phyloP scores from a whole-genome alignment of 768 basidiomycete species.

The Crepidotus variabilis region DNA sequence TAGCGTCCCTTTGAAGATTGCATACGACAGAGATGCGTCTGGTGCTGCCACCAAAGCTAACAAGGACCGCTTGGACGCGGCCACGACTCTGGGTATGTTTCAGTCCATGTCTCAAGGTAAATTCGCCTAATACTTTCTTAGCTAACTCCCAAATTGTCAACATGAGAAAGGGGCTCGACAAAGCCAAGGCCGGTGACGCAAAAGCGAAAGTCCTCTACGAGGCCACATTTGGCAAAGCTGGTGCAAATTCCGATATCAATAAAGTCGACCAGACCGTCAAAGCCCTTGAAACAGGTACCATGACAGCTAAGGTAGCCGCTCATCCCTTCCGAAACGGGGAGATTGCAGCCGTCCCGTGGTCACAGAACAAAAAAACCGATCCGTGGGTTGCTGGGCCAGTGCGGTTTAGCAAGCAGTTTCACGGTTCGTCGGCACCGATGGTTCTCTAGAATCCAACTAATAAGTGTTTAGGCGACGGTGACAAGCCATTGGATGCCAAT shows the following conservation, averaged over 20 bases:
- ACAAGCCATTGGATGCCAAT: neutral
- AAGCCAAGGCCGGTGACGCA: neutral
- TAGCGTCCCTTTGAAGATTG: neutral
- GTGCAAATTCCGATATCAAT: neutral
- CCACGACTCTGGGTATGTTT: neutral
- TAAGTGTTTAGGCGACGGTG: neutral
- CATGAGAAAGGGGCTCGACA: neutral
- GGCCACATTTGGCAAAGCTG: neutral
- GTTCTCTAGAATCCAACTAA: neutral
- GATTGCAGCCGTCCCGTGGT: neutral
- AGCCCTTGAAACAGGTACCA: neutral
- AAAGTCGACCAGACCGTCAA: neutral
- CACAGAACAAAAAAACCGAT: neutral
- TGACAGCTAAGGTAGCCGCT: neutral
- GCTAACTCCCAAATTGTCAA: neutral
- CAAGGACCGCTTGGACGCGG: neutral
- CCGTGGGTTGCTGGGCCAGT: neutral
- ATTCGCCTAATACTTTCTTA: neutral
- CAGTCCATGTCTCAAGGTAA: neutral
- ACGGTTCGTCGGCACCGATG: neutral
- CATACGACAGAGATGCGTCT: neutral
- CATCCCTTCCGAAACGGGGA: conserved; percentile 1
- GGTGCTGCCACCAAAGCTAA: neutral
- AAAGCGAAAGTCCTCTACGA: neutral
- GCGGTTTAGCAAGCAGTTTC: conserved; percentile 2